Evolutionary conservation across 2,329 filamentous ascomycete species (phyloP).

Genomic region (Ophiostoma himal-ulmi): DNA sequence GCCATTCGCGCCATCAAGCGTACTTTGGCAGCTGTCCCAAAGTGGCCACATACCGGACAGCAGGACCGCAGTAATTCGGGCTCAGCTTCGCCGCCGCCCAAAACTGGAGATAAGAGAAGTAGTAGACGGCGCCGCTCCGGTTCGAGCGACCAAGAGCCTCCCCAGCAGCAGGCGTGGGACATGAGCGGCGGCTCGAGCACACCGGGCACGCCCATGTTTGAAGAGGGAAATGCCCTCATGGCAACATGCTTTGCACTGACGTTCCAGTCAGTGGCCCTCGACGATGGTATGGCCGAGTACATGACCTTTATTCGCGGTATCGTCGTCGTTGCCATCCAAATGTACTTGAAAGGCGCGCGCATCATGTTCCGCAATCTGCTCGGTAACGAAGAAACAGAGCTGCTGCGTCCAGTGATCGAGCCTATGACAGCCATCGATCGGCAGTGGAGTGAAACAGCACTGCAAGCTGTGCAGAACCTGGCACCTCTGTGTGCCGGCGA

Average conservation of each 20-base stretch:
- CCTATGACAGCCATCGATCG: slow-evolving; percentile 38
- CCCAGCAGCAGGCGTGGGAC: neutral
- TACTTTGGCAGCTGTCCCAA: slow-evolving; percentile 42
- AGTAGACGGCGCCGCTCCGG: neutral
- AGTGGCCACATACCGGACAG: slow-evolving; percentile 23
- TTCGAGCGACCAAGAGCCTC: neutral
- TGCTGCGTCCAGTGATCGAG: slow-evolving; percentile 43
- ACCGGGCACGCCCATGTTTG: slow-evolving; percentile 30
- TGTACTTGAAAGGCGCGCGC: slow-evolving; percentile 47
- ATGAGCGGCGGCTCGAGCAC: neutral
- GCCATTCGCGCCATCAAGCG: slow-evolving; percentile 59
- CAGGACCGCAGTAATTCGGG: neutral
- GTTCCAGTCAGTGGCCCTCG: slow-evolving; percentile 53
- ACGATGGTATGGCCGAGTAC: slow-evolving; percentile 55
- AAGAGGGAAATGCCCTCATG: slow-evolving; percentile 54
- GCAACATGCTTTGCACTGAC: slow-evolving; percentile 55
- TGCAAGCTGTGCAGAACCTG: slow-evolving; percentile 39
- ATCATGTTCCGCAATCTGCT: slow-evolving; percentile 47
- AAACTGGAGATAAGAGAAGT: neutral
- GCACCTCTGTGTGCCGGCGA: slow-evolving; percentile 39
- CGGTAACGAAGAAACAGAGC: slow-evolving; percentile 36
- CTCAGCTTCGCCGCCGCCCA: neutral
- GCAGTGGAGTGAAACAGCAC: slow-evolving; percentile 44
- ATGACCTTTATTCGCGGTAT: slow-evolving; percentile 57
- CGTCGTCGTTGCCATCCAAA: slow-evolving; percentile 49